Evolutionary conservation across 169 alveolate genomes (phyloP).

Genomic region (Fabrea salina): DNA sequence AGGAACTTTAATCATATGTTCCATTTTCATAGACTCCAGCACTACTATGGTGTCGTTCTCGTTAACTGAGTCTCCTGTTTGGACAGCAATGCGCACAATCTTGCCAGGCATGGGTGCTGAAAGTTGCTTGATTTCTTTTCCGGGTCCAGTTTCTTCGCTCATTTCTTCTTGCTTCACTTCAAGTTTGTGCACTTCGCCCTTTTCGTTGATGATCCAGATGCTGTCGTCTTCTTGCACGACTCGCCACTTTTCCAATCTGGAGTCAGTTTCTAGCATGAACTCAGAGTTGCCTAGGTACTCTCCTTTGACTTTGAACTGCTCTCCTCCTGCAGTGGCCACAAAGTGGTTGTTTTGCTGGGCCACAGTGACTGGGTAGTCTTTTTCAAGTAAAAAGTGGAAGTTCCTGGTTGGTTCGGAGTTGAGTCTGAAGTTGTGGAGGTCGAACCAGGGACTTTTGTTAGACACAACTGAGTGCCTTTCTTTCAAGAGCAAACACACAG

Average conservation of each 20-base stretch:
- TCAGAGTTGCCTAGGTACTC: conserved; percentile 28
- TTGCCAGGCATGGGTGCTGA: conserved; percentile 70
- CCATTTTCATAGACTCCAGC: conserved; percentile 78
- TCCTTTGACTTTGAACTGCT: conserved; percentile 23
- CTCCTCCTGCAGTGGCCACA: neutral
- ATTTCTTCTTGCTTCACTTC: neutral
- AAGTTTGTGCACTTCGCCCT: neutral
- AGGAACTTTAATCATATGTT: conserved; percentile 50
- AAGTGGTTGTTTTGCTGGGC: neutral
- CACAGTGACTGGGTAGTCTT: neutral
- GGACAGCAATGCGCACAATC: conserved; percentile 47
- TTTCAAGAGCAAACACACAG: neutral
- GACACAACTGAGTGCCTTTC: neutral
- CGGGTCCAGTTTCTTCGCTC: conserved; percentile 14
- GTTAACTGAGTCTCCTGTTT: conserved; percentile 56
- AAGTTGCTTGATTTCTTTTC: neutral
- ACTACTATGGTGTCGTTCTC: conserved; percentile 51
- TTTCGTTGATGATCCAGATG: neutral
- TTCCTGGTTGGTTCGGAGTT: neutral
- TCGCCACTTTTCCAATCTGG: neutral
- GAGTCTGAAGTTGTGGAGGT: neutral
- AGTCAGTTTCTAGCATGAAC: conserved; percentile 24
- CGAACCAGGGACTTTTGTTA: conserved; percentile 25
- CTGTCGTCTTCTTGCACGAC: neutral
- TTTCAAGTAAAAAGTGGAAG: neutral